These are phyloP conservation scores for Scenedesmus sp. DNA, from an alignment of 163 green algal genomes.

Conservation along the genomic window DNA sequence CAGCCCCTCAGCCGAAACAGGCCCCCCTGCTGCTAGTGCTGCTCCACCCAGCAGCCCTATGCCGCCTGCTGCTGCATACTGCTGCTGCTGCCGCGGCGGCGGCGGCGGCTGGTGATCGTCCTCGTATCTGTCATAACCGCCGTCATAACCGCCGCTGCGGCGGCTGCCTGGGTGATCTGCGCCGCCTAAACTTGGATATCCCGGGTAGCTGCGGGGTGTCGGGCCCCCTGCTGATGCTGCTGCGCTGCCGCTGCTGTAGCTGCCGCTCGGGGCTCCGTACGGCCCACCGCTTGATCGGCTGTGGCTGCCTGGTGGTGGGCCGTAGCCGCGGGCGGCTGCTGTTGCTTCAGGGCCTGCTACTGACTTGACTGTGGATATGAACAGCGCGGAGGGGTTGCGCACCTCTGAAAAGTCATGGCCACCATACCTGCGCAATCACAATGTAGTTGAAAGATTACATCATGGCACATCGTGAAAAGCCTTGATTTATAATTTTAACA, in stretches of 20 bases:
- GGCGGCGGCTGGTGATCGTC: not conserved
- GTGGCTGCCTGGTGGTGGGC: not conserved
- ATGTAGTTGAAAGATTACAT: not conserved
- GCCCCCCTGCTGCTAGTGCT: conserved; percentile 12
- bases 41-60: not conserved
- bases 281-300: not conserved
- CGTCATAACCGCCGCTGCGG: not conserved
- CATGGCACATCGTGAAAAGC: not conserved
- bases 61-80: conserved; percentile 6
- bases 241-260: not conserved
- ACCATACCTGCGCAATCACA: not conserved
- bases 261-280: not conserved
- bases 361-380: conserved; percentile 40
- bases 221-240: conserved; percentile 1
- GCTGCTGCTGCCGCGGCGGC: conserved; percentile 7
- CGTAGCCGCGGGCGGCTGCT: not conserved
- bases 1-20: not conserved
- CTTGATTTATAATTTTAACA: not conserved
- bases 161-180: not conserved
- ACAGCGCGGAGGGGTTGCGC: conserved; percentile 46
- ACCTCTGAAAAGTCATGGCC: conserved; percentile 27
- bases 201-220: not conserved
- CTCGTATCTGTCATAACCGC: not conserved
- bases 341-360: not conserved
- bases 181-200: not conserved